Conservation (phyloP, 2,329 filamentous ascomycete species). For the Trichoderma sp. region DNA sequence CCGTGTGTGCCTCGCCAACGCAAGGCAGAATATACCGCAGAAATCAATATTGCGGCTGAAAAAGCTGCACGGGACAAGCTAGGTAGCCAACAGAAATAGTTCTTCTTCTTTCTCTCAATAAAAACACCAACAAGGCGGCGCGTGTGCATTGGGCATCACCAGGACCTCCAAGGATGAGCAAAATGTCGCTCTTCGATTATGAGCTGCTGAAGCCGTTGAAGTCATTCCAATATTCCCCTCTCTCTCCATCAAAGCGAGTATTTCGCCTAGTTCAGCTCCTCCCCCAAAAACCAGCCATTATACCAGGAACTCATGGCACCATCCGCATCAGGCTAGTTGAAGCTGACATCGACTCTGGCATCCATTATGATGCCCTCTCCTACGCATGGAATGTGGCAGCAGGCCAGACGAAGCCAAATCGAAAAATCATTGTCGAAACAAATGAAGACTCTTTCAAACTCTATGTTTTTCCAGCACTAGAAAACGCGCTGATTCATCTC, state of each 20-base stretch:
- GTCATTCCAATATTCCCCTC: slow-evolving; percentile 17
- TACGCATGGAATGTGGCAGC: slow-evolving; percentile 30
- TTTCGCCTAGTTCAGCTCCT: slow-evolving; percentile 30
- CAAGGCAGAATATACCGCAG: slow-evolving; percentile 2
- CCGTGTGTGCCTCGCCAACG: not conserved
- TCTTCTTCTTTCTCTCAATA: not conserved
- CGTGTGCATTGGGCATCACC: not conserved
- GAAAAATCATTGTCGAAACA: slow-evolving; percentile 29
- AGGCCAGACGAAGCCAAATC: slow-evolving; percentile 19
- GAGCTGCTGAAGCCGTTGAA: not conserved
- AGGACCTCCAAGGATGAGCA: not conserved
- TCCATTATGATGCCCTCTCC: slow-evolving; percentile 31
- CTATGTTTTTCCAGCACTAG: slow-evolving; percentile 30
- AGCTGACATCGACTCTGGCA: slow-evolving; percentile 20
- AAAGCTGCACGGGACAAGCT: slow-evolving; percentile 6
- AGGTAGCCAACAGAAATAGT: not conserved
- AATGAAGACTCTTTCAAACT: slow-evolving; percentile 20
- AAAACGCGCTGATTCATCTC: slow-evolving; percentile 29
- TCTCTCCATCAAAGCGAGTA: slow-evolving; percentile 9
- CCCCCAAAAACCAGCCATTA: slow-evolving; percentile 20
- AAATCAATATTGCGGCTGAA: slow-evolving; percentile 19
- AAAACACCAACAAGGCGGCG: no score
- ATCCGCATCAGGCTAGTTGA: slow-evolving; percentile 30
- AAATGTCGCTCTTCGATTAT: slow-evolving; percentile 12
- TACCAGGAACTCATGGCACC: slow-evolving; percentile 25